Percentiles rank a stretch among this genome's conserved stretches.
Conservation (phyloP, 371 early-diverging fungal genomes). For the Batrachochytrium dendrobatidis region DNA sequence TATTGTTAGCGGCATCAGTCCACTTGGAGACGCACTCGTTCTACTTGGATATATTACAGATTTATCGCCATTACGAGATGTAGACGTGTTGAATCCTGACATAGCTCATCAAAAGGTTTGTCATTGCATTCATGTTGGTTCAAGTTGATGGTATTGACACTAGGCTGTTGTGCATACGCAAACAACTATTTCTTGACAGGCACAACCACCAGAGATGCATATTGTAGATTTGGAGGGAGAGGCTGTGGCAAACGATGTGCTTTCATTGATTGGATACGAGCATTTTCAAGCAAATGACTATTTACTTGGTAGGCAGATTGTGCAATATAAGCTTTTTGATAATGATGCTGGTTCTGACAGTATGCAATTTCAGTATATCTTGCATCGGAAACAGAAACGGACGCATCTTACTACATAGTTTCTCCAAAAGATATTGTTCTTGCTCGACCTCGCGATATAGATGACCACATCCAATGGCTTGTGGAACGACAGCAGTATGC, state of each 20-base stretch:
- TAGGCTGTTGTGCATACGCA: neutral
- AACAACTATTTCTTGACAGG: conserved; percentile 25
- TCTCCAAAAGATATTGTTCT: conserved; percentile 88
- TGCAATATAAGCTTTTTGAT: neutral
- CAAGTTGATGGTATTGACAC: neutral
- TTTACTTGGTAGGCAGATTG: conserved; percentile 46
- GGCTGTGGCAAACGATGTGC: conserved; percentile 76
- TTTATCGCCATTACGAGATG: conserved; percentile 34
- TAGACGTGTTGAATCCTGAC: conserved; percentile 28
- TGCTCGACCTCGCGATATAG: conserved; percentile 76
- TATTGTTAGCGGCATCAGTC: conserved; percentile 81
- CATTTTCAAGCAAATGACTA: conserved; percentile 90
- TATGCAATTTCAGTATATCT: conserved; percentile 12
- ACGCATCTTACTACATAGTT: conserved; percentile 69
- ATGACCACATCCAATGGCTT: conserved; percentile 91
- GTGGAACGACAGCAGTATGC: conserved; percentile 67
- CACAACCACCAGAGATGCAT: conserved; percentile 80
- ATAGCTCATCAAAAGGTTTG: conserved; percentile 5
- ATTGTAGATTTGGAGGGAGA: conserved; percentile 73
- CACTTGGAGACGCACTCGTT: conserved; percentile 65
- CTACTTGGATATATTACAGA: conserved; percentile 62
- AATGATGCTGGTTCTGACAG: conserved; percentile 32
- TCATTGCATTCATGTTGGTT: neutral
- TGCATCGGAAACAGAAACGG: conserved; percentile 19
- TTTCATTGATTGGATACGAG: conserved; percentile 73